phyloP scores from a whole-genome alignment of 306 rosid genomes.

The Cucurbita moschata region DNA sequence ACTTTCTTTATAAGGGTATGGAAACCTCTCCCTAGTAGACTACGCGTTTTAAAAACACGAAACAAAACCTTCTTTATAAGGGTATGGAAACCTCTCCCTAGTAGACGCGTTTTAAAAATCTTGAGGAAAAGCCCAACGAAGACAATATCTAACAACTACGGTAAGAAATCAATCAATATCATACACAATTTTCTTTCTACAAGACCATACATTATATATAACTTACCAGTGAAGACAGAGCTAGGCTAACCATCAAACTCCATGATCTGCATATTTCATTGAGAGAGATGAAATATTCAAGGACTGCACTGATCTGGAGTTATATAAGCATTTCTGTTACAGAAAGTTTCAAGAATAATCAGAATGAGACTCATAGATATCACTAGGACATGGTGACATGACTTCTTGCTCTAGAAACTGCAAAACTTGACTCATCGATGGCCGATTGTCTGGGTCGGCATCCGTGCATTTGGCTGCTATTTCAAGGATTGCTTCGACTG shows the following conservation, averaged over 20 bases:
- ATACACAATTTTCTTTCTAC: neutral
- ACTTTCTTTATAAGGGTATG: no score
- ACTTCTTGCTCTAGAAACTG: conserved; percentile 87
- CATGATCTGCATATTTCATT: neutral
- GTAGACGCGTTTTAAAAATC: no score
- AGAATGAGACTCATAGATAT: conserved; percentile 74
- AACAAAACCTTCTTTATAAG: no score
- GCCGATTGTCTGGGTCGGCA: conserved; percentile 72
- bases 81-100: no score
- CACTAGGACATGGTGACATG: conserved; percentile 78
- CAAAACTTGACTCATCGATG: conserved; percentile 67
- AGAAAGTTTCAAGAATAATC: conserved; percentile 29
- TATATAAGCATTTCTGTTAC: neutral
- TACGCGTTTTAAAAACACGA: no score
- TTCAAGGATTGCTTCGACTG: conserved; percentile 62
- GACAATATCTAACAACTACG: no score
- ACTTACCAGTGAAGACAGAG: neutral
- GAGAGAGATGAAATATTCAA: conserved; percentile 1
- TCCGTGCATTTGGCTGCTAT: conserved; percentile 79
- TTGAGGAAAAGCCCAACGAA: accelerated
- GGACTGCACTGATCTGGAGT: neutral
- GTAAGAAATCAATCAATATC: neutral
- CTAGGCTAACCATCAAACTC: neutral
- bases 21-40: no score
- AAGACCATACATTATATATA: neutral